phyloP scores from a whole-genome alignment of 768 basidiomycete species.

The Tulasnella sp. region DNA sequence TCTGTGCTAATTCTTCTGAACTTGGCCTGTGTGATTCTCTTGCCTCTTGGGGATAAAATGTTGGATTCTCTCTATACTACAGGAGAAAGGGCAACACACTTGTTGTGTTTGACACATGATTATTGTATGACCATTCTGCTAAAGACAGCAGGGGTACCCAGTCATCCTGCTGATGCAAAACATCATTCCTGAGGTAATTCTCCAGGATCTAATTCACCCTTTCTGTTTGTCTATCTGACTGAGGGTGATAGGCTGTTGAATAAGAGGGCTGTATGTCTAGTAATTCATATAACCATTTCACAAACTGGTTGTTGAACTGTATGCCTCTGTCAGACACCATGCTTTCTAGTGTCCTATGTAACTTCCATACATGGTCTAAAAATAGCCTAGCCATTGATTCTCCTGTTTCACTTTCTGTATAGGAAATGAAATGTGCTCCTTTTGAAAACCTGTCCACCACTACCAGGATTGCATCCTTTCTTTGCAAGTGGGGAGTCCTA shows the following conservation, averaged over 20 bases:
- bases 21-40: not conserved
- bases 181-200: constrained; percentile 29
- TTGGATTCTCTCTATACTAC: constrained; percentile 25
- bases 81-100: constrained; percentile 32
- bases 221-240: constrained; percentile 34
- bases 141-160: constrained; percentile 33
- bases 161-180: constrained; percentile 33
- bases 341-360: not conserved
- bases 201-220: constrained; percentile 28
- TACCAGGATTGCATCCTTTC: constrained; percentile 27
- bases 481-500: constrained; percentile 27
- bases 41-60: not conserved
- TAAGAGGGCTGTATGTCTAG: constrained; percentile 21
- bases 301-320: constrained; percentile 10
- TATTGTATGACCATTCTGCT: constrained; percentile 34
- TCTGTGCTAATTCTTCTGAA: not conserved
- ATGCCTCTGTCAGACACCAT: constrained; percentile 10
- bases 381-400: constrained; percentile 31
- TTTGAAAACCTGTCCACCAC: constrained; percentile 35
- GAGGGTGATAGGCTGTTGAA: constrained; percentile 36
- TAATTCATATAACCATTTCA: constrained; percentile 19
- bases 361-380: constrained; percentile 29
- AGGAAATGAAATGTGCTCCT: constrained; percentile 34
- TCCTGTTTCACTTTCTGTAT: constrained; percentile 23
- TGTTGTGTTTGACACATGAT: constrained; percentile 29